Evolutionary conservation across 768 basidiomycete species (phyloP).

Genomic region (Russula dissimulans): DNA sequence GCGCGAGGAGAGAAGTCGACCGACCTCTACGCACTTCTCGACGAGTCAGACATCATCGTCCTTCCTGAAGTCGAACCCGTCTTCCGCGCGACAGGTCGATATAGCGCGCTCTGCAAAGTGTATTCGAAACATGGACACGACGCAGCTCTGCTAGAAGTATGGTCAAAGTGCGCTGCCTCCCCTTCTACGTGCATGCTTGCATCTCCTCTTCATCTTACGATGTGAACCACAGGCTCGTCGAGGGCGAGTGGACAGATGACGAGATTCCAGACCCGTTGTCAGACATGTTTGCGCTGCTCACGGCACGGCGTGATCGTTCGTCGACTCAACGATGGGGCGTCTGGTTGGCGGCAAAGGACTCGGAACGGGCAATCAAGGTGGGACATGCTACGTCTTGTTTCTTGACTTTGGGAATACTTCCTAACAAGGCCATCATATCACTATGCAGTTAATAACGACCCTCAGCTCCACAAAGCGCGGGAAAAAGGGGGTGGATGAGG

Average conservation of each 20-base stretch:
- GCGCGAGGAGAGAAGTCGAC: conserved; percentile 50
- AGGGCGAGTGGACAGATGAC: conserved; percentile 55
- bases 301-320: conserved; percentile 46
- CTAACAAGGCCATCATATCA: background rate
- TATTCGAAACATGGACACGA: conserved; percentile 50
- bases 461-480: conserved; percentile 46
- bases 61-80: conserved; percentile 55
- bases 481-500: conserved; percentile 54
- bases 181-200: background rate
- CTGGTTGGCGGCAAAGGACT: conserved; percentile 67
- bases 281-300: conserved; percentile 49
- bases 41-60: conserved; percentile 42
- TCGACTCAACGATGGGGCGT: conserved; percentile 68
- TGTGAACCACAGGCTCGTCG: conserved; percentile 41
- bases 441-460: conserved; percentile 48
- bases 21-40: conserved; percentile 52
- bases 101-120: conserved; percentile 51
- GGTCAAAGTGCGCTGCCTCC: conserved; percentile 47
- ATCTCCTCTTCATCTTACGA: background rate
- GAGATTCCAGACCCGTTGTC: conserved; percentile 55
- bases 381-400: conserved; percentile 2
- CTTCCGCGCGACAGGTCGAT: conserved; percentile 42
- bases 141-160: conserved; percentile 53
- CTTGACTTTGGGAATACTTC: background rate
- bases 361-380: conserved; percentile 66